phyloP scores from a whole-genome alignment of 2,329 filamentous ascomycete species.

The Pseudonectria buxi region DNA sequence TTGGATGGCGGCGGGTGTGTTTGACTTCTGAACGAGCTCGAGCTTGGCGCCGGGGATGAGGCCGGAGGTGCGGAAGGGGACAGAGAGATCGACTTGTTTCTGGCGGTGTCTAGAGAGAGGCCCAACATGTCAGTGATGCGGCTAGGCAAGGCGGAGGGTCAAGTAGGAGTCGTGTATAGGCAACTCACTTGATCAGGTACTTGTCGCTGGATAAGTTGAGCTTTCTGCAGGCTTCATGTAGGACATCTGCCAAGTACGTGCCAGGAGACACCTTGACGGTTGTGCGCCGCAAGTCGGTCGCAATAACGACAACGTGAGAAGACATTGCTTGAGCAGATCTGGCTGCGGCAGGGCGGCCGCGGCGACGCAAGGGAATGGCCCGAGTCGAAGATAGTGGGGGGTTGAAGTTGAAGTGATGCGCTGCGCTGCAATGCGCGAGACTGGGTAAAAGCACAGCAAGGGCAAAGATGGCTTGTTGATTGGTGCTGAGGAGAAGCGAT shows the following conservation, averaged over 20 bases:
- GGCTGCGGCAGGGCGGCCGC: not conserved
- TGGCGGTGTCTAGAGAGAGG: constrained; percentile 61
- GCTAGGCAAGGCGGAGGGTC: not conserved
- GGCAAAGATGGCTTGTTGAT: too few species aligned
- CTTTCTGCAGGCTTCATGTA: constrained; percentile 82
- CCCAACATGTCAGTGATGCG: constrained; percentile 2
- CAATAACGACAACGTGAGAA: constrained; percentile 81
- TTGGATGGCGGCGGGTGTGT: constrained; percentile 76
- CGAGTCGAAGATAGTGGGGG: too few species aligned
- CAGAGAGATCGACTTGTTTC: constrained; percentile 77
- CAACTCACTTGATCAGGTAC: constrained; percentile 69
- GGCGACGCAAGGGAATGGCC: not conserved
- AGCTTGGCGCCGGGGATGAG: constrained; percentile 82
- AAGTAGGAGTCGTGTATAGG: not conserved
- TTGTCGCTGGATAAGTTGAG: constrained; percentile 65
- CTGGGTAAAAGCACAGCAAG: too few species aligned
- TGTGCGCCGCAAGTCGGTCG: constrained; percentile 68
- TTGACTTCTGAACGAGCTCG: constrained; percentile 81
- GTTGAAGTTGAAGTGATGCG: too few species aligned
- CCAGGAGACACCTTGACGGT: constrained; percentile 77
- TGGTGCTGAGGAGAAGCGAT: too few species aligned
- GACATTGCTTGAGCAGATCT: constrained; percentile 52
- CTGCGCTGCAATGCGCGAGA: too few species aligned
- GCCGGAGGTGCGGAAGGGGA: constrained; percentile 75
- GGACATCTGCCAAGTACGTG: constrained; percentile 76